Evolutionary conservation across 306 rosid genomes (phyloP), one percentile per base, ranked within the genome.

Genomic region (Senna siamea): DNA sequence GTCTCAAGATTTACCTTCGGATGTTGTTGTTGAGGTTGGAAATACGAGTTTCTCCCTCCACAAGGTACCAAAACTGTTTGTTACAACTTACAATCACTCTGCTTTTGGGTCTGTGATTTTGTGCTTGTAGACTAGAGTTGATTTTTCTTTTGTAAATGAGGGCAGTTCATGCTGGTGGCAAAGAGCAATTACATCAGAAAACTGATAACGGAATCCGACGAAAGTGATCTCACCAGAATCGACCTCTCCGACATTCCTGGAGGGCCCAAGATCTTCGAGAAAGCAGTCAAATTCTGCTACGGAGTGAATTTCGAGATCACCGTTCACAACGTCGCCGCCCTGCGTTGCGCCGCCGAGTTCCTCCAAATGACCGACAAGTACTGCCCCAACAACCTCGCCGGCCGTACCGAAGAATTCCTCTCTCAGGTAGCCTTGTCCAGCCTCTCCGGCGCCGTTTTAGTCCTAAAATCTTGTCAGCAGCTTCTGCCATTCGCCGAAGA

Each of bases 221-320:
- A 85, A 14, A 84, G 88, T 9, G 96, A 91, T n/a, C 74, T 94
- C 2, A 81, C 92, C n/a, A 77, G 54, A 69, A 80, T 94, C 70
- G 67, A 87, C 56, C 89, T 94, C n/a, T 70, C 96, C 0, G 82
- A 85, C 46, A 85, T 89, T 43, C 98, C 95, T 0, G 98, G 98
- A 37, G 97, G 98, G 1, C 84, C 89, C 0, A 96, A 92, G 77
- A 84, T 85, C 62, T 94, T 91, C 40, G 96, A 91, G 84, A 88
- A 89, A 77, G 92, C 93, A 4, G 98, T 92, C 3, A 94, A 88
- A 44, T 94, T 94, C 88, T 94, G 97, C 35, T 94, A 94, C 44
- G 90, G 92, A 5, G 93, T 94, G 34, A 94, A 91, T 86, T 91
- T 89, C 26, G 96, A 94, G 77, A 94, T 94, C 56, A 89, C 93